A percentile compares a stretch with the other conserved stretches of the same genome.
These are phyloP conservation scores for Cadophora gregata DNA, from an alignment of 2,329 filamentous ascomycete genomes.

Conservation along the genomic window DNA sequence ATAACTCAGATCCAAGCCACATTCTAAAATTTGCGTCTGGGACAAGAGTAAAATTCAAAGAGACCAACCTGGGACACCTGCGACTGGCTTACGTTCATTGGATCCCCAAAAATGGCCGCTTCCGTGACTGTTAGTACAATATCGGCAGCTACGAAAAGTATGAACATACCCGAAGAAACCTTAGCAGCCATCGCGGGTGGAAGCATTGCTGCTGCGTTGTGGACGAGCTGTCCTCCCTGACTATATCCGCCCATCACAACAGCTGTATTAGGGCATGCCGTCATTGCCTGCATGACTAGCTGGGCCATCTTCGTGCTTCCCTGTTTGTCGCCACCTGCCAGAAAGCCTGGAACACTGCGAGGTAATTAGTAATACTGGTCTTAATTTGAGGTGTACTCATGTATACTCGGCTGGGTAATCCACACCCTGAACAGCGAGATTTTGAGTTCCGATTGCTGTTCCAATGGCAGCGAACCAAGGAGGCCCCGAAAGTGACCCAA, in stretches of 20 bases:
- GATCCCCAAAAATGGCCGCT: conserved; percentile 41
- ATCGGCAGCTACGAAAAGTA: no score
- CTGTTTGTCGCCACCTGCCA: conserved; percentile 51
- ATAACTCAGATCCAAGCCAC: no score
- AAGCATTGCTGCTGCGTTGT: conserved; percentile 34
- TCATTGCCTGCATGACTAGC: conserved; percentile 27
- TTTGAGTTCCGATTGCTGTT: conserved; percentile 48
- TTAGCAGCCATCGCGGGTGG: conserved; percentile 25
- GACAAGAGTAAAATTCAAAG: background rate
- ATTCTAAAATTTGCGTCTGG: no score
- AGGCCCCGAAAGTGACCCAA: conserved; percentile 56
- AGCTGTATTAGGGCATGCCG: conserved; percentile 31
- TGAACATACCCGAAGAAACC: conserved; percentile 32
- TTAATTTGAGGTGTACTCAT: conserved; percentile 29
- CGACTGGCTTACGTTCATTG: conserved; percentile 38
- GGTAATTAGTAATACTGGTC: background rate
- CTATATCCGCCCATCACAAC: conserved; percentile 36
- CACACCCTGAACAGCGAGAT: conserved; percentile 59
- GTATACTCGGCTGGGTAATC: conserved; percentile 55
- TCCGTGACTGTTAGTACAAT: background rate
- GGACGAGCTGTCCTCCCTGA: conserved; percentile 37
- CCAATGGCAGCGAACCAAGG: conserved; percentile 55
- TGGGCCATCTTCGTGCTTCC: conserved; percentile 50
- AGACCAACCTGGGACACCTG: conserved; percentile 20
- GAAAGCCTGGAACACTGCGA: conserved; percentile 44